These are phyloP conservation scores for Ulota crispa DNA, from an alignment of 225 moss, liverwort and hornwort genomes.

Conservation along the genomic window DNA sequence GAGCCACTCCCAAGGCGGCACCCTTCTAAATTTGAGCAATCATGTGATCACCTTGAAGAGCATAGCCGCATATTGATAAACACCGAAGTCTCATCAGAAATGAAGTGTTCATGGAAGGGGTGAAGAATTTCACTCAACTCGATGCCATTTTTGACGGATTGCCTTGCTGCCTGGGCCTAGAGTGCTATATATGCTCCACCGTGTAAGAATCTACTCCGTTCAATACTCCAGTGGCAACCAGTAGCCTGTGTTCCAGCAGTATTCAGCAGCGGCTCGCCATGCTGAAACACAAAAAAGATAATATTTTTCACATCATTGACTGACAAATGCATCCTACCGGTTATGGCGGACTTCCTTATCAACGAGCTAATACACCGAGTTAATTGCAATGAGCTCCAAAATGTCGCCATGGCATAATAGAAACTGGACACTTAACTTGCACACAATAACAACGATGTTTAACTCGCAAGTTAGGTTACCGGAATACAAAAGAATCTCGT, in stretches of 20 bases:
- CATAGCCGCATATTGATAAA: neutral
- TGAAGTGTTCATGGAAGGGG: neutral
- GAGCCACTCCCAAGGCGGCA: neutral
- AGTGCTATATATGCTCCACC: neutral
- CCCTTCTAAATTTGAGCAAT: neutral
- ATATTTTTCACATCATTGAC: neutral
- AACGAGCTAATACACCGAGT: neutral
- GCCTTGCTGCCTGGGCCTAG: neutral
- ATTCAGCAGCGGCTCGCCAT: neutral
- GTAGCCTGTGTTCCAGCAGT: neutral
- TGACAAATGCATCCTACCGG: neutral
- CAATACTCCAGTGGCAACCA: neutral
- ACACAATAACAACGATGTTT: neutral
- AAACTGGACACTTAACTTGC: neutral
- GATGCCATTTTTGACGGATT: constrained; percentile 14
- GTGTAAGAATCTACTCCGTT: neutral
- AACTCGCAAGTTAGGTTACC: neutral
- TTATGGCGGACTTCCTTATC: neutral
- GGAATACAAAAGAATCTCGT: neutral
- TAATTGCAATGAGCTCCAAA: neutral
- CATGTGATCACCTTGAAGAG: neutral
- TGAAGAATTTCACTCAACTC: constrained; percentile 14
- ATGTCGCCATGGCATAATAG: neutral
- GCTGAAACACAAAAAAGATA: constrained; percentile 10
- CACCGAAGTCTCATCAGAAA: neutral